These are phyloP conservation scores for Xenoacremonium recifei DNA, from an alignment of 2,329 filamentous ascomycete species.

Conservation along the genomic window DNA sequence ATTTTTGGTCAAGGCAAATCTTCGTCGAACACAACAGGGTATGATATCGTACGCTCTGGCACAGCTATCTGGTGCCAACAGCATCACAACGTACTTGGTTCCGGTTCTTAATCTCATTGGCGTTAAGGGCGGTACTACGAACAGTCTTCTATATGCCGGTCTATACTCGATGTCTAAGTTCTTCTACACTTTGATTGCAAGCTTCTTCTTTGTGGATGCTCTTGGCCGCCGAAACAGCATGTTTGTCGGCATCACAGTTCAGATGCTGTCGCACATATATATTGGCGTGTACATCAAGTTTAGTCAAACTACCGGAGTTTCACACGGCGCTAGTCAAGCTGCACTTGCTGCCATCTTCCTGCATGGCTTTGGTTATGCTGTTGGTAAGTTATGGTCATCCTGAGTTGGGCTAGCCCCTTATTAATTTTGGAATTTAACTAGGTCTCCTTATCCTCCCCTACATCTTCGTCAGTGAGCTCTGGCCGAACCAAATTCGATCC, in stretches of 20 bases:
- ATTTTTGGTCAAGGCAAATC: slow-evolving; percentile 35
- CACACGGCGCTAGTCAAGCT: slow-evolving; percentile 31
- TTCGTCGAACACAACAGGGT: slow-evolving; percentile 38
- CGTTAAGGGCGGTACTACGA: slow-evolving; percentile 20
- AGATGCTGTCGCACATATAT: slow-evolving; percentile 41
- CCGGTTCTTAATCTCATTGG: slow-evolving; percentile 37
- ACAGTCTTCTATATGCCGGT: slow-evolving; percentile 37
- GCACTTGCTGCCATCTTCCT: slow-evolving; percentile 44
- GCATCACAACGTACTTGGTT: slow-evolving; percentile 42
- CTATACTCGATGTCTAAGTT: slow-evolving; percentile 46
- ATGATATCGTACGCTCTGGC: slow-evolving; percentile 37
- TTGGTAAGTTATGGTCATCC: slow-evolving; percentile 21
- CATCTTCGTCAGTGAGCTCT: slow-evolving; percentile 43
- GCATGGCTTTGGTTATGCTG: slow-evolving; percentile 44
- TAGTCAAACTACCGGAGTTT: slow-evolving; percentile 20
- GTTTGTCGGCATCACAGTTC: slow-evolving; percentile 33
- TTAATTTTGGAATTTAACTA: no score
- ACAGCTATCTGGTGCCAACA: slow-evolving; percentile 44
- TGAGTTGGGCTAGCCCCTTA: no score
- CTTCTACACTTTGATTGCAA: slow-evolving; percentile 38
- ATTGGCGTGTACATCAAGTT: slow-evolving; percentile 39
- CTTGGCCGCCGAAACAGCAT: slow-evolving; percentile 38
- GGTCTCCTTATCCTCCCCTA: slow-evolving; percentile 39
- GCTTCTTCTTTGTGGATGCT: slow-evolving; percentile 44
- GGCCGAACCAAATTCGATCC: slow-evolving; percentile 43